phyloP scores from a whole-genome alignment of 129 eudicot genomes.

The Ambrosia artemisiifolia region DNA sequence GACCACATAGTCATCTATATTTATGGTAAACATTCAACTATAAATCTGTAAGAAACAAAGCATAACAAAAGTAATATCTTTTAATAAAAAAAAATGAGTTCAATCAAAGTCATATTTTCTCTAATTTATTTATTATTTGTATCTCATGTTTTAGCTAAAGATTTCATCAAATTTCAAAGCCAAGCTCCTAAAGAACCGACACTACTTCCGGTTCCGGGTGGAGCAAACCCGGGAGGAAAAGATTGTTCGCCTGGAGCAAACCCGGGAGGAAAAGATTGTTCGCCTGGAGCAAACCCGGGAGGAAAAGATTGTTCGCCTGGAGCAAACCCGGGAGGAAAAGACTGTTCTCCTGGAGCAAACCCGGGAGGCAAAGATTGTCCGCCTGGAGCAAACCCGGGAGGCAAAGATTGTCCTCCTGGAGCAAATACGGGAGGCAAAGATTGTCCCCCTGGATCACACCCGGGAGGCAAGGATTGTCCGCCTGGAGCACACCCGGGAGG shows the following conservation, averaged over 20 bases:
- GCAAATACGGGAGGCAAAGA: neutral
- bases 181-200: too few relatives aligned
- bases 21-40: neutral
- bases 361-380: neutral
- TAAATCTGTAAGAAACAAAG: neutral
- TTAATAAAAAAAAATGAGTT: neutral
- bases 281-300: neutral
- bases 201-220: too few relatives aligned
- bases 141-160: neutral
- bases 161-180: too few relatives aligned
- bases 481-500: too few relatives aligned
- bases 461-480: neutral
- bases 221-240: too few relatives aligned
- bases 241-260: too few relatives aligned
- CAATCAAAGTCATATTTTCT: neutral
- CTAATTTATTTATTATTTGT: neutral
- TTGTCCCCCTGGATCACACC: too few relatives aligned
- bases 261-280: neutral
- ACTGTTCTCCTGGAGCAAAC: too few relatives aligned
- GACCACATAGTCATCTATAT: slow-evolving; percentile 1
- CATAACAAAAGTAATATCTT: neutral
- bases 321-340: too few relatives aligned
- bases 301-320: neutral
- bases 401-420: neutral
- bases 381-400: neutral